A percentile compares a stretch with the other conserved stretches of the same genome.
phyloP scores from a whole-genome alignment of 2,329 filamentous ascomycete genomes.

The Neocucurbitaria cava region DNA sequence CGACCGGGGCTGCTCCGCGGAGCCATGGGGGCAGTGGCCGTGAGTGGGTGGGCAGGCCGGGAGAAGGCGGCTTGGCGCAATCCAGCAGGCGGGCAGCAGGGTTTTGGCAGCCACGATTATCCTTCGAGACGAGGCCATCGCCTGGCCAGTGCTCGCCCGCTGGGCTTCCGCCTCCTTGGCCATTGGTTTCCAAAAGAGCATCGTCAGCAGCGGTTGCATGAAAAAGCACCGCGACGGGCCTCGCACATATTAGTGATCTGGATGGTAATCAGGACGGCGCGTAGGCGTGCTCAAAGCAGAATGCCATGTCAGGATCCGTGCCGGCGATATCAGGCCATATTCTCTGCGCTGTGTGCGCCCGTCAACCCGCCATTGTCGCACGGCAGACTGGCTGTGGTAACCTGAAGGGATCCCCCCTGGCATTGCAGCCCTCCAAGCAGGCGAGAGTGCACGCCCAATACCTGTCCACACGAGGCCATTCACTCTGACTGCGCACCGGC shows the following conservation, averaged over 20 bases:
- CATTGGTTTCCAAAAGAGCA: conserved; percentile 26
- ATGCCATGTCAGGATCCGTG: background rate
- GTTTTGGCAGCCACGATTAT: conserved; percentile 13
- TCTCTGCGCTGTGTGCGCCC: conserved; percentile 19
- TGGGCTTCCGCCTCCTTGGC: conserved; percentile 19
- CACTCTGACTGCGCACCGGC: background rate
- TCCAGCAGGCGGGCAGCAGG: conserved; percentile 15
- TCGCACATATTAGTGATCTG: conserved; percentile 8
- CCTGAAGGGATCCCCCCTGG: conserved; percentile 5
- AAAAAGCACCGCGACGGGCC: conserved; percentile 8
- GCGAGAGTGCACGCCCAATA: background rate
- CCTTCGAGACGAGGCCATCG: conserved; percentile 12
- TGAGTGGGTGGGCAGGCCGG: conserved; percentile 12
- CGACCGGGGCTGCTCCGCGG: conserved; percentile 1
- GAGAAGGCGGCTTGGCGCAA: conserved; percentile 12
- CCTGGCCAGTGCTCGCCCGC: conserved; percentile 11
- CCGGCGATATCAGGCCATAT: conserved; percentile 26
- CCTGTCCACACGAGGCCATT: background rate
- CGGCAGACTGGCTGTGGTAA: conserved; percentile 4
- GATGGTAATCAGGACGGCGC: conserved; percentile 10
- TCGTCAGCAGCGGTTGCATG: conserved; percentile 18
- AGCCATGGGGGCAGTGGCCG: no score
- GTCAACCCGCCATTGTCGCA: conserved; percentile 22
- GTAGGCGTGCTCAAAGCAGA: conserved; percentile 1
- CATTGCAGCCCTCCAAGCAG: background rate